Evolutionary conservation across 1,284 basidiomycete species (phyloP), one percentile per base, ranked within the genome.

Genomic region (Exobasidium cylindrosporum): DNA sequence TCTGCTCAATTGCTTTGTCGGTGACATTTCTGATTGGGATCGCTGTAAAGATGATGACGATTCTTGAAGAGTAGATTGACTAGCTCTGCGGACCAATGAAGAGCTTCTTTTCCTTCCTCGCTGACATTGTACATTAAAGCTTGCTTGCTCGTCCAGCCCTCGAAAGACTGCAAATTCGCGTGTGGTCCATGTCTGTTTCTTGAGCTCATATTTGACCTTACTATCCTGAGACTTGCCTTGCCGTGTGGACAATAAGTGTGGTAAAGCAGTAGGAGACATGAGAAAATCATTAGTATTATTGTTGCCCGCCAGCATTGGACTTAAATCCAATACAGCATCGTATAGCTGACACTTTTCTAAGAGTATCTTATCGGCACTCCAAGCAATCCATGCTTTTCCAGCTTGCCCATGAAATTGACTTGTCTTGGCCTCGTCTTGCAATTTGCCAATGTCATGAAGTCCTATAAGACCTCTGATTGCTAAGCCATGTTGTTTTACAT

Each of bases 341-440:
- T 68, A 75, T 6, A 75, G 49, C 35, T 69, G 58, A 14, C 65
- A 61, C 59, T 73, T 75, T 21, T 75, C 72, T 21, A 73, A 64
- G 21, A 73, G 43, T 44, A 75, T 66, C 65, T 69, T 72, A 58
- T 75, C 71, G 3, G 72, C 62, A 7, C 67, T 72, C 70, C 70
- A 73, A 5, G 71, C 71, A 43, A 75, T 70, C 73, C 73, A 75
- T 43, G 67, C 58, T n/a, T 53, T 63, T 24, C 54, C 28, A 6
- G 24, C 17, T 40, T 40, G 10, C 35, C 35, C 35, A 13, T 28
- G 45, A 23, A 47, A 35, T 17, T 17, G 26, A 29, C 14, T 13
- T 14, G 17, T 17, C 14, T 35, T 32, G 17, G 61, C 58, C 29
- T 69, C 72, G 1, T 68, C 55, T 28, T 72, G 65, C 13, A 75